phyloP scores from a whole-genome alignment of 2,329 filamentous ascomycete species.

The Aureobasidium mangrovei region DNA sequence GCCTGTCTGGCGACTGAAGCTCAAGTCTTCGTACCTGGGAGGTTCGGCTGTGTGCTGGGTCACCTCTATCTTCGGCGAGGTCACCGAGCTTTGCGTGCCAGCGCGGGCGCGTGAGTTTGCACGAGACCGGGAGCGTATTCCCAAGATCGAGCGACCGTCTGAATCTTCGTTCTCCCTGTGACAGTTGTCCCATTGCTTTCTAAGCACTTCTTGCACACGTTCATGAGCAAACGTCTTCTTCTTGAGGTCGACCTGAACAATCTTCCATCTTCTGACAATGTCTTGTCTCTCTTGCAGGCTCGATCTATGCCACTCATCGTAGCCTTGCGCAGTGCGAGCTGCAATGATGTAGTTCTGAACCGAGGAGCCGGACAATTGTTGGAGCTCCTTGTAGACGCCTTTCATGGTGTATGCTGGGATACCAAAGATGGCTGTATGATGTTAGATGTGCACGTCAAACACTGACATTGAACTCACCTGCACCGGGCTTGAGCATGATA shows the following conservation, averaged over 20 bases:
- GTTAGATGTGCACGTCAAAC: conserved; percentile 3
- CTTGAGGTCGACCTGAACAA: conserved; percentile 49
- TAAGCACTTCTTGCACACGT: conserved; percentile 36
- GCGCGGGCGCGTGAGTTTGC: neutral
- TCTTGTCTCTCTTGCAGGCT: conserved; percentile 52
- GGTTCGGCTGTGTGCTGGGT: conserved; percentile 23
- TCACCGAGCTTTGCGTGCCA: neutral
- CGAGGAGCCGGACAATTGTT: conserved; percentile 58
- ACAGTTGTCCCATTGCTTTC: conserved; percentile 27
- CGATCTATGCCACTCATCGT: conserved; percentile 51
- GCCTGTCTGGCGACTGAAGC: conserved; percentile 33
- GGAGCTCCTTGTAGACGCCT: conserved; percentile 65
- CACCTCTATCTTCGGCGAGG: neutral
- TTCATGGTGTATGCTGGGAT: conserved; percentile 70
- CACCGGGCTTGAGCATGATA: conserved; percentile 63
- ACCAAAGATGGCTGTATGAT: conserved; percentile 13
- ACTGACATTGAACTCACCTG: conserved; percentile 34
- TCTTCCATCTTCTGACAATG: conserved; percentile 59
- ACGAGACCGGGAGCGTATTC: neutral
- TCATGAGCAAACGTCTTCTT: conserved; percentile 51
- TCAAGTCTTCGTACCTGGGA: conserved; percentile 26
- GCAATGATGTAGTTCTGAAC: conserved; percentile 73
- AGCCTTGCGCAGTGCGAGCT: conserved; percentile 66
- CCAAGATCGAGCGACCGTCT: neutral
- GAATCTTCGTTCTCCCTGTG: conserved; percentile 11